Conservation (phyloP, 1,284 basidiomycete species). For the Apiotrichum akiyoshidainum region DNA sequence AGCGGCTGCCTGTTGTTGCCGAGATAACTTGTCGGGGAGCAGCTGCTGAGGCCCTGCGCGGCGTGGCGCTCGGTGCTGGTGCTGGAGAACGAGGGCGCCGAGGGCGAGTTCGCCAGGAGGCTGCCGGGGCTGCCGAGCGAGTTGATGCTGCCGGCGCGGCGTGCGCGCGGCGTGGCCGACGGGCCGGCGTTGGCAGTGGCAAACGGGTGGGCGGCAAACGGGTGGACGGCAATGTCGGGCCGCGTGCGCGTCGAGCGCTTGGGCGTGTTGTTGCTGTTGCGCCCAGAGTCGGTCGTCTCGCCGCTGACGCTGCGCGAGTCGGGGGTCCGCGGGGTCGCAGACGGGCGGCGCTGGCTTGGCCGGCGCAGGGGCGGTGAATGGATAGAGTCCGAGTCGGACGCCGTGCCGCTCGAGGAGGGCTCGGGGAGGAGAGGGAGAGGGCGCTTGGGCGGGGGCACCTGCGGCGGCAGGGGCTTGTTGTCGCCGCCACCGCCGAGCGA, state of each 20-base stretch:
- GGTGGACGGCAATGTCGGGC: neutral
- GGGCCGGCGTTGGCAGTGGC: neutral
- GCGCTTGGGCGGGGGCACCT: neutral
- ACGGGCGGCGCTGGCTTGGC: too few relatives aligned
- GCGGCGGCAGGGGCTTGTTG: neutral
- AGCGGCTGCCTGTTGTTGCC: neutral
- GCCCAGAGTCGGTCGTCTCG: too few relatives aligned
- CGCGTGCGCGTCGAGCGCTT: too few relatives aligned
- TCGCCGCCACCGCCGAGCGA: too few relatives aligned
- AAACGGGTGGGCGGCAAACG: neutral
- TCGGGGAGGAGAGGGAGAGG: conserved; percentile 3
- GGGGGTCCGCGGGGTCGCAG: too few relatives aligned
- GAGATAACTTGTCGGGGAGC: neutral
- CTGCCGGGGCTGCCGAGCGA: neutral
- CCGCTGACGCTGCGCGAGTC: too few relatives aligned
- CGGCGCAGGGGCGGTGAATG: too few relatives aligned
- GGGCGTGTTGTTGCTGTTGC: too few relatives aligned
- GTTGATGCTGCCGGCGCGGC: neutral
- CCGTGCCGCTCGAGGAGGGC: neutral
- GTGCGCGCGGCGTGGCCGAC: neutral
- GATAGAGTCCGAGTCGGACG: neutral
- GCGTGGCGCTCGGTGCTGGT: neutral
- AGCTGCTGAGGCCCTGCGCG: neutral
- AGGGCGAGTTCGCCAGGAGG: neutral
- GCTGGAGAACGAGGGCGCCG: neutral